phyloP scores from a whole-genome alignment of 148 eudicot species.

The Polygonum aviculare region DNA sequence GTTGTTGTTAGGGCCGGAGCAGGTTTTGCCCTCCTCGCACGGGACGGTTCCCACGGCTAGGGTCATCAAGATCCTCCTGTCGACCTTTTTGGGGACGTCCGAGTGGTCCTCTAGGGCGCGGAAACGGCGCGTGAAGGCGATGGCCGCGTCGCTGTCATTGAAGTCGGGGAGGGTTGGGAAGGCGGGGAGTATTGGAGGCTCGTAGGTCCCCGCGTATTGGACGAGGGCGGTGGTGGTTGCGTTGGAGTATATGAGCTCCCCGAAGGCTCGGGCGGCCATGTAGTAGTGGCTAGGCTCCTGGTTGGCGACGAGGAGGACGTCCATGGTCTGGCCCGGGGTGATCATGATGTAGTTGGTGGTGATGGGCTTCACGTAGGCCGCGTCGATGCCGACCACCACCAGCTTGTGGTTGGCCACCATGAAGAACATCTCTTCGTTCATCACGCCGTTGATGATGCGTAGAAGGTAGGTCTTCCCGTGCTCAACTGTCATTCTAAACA shows the following conservation, averaged over 20 bases:
- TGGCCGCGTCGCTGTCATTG: slow-evolving; percentile 15
- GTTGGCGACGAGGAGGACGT: slow-evolving; percentile 9
- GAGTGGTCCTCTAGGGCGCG: slow-evolving; percentile 14
- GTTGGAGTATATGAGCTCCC: slow-evolving; percentile 8
- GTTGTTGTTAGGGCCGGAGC: slow-evolving; percentile 17
- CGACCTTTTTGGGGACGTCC: slow-evolving; percentile 16
- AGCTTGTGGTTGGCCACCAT: slow-evolving; percentile 18
- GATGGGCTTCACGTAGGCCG: slow-evolving; percentile 19
- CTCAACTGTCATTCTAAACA: slow-evolving; percentile 9
- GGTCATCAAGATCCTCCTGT: slow-evolving; percentile 6
- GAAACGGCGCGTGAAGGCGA: slow-evolving; percentile 11
- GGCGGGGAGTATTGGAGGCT: not conserved
- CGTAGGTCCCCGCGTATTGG: slow-evolving; percentile 14
- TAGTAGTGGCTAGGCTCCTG: slow-evolving; percentile 18
- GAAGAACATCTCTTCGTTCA: slow-evolving; percentile 26
- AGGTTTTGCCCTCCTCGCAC: slow-evolving; percentile 3
- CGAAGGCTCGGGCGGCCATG: slow-evolving; percentile 20
- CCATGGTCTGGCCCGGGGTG: slow-evolving; percentile 26
- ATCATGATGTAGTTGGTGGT: slow-evolving; percentile 19
- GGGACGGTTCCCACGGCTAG: slow-evolving; percentile 16
- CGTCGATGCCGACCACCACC: slow-evolving; percentile 20
- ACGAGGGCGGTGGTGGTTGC: slow-evolving; percentile 26
- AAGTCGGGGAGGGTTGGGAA: slow-evolving; percentile 23
- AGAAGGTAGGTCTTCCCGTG: slow-evolving; percentile 24
- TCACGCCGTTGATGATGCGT: slow-evolving; percentile 17